Evolutionary conservation across 1,139 yeast species (phyloP), one percentile per base, ranked within the genome.

Genomic region (Hemisphaericaspora subhashii): DNA sequence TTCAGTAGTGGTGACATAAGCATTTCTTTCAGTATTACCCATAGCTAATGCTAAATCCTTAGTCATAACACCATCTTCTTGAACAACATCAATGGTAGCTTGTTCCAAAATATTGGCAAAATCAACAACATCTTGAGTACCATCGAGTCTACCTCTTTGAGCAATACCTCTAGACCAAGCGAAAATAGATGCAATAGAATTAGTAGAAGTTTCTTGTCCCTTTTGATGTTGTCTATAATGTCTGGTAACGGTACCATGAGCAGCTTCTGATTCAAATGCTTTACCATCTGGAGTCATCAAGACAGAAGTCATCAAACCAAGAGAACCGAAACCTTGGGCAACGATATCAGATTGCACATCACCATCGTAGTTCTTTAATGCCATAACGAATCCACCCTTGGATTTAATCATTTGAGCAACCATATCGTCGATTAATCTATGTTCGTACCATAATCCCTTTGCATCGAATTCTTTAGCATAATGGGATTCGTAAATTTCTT

Each of bases 401-500:
- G 90, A 83, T 62, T 85, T 85, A 58, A 85, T 68, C 94, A 85
- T 85, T 65, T 85, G 94, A 4, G 94, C 94, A 47, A 85, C 94
- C 90, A 85, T 85, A 60, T 85, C 94, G 60, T 85, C 94, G 48
- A 85, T 85, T 51, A 85, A 74, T 65, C 94, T 80, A 60, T 85
- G 94, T 58, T 85, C 92, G 55, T 83, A 85, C 79, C 82, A 77
- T 51, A 85, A 78, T n/a, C 86, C 86, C 36, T 67, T 59, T n/a
- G 64, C 66, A 55, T 82, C 87, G 57, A 84, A 84, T 44, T 73
- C 62, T 15, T 58, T 35, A 54, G 79, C 76, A 64, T 84, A 85
- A 36, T 73, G 72, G 26, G 68, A 42, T 27, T 79, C 86, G 54
- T 78, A 85, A 42, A 85, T 63, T 32, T 69, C 77, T 62, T 83